phyloP scores from a whole-genome alignment of 2,329 filamentous ascomycete genomes.

The Fusarium tuaranense region DNA sequence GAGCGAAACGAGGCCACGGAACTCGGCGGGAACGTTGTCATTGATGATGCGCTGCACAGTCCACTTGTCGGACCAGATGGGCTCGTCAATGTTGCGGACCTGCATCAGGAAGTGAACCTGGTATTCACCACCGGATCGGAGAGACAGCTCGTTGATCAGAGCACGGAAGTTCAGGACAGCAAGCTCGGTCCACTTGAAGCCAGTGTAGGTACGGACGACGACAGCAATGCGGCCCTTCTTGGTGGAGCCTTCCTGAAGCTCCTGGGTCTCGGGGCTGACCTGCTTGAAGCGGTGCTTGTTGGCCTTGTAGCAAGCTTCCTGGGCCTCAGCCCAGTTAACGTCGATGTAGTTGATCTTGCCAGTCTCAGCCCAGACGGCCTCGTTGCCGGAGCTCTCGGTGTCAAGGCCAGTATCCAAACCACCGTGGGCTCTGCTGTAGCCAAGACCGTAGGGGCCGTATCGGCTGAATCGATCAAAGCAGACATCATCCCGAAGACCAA shows the following conservation, averaged over 20 bases:
- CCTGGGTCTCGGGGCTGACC: slow-evolving; percentile 53
- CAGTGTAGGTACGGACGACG: slow-evolving; percentile 83
- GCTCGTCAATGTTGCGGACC: slow-evolving; percentile 81
- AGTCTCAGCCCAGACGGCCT: slow-evolving; percentile 66
- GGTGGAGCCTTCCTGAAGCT: slow-evolving; percentile 43
- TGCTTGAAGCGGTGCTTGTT: slow-evolving; percentile 73
- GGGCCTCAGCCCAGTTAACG: slow-evolving; percentile 67
- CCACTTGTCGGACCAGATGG: slow-evolving; percentile 83
- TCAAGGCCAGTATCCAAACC: slow-evolving; percentile 79
- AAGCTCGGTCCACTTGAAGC: slow-evolving; percentile 82
- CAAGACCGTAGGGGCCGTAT: slow-evolving; percentile 85
- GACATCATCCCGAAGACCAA: slow-evolving; percentile 81
- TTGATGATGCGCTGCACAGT: slow-evolving; percentile 79
- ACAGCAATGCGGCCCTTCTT: slow-evolving; percentile 76
- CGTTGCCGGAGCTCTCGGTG: slow-evolving; percentile 75
- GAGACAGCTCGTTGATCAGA: slow-evolving; percentile 80
- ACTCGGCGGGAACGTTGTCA: slow-evolving; percentile 75
- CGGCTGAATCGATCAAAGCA: slow-evolving; percentile 91
- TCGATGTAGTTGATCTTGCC: slow-evolving; percentile 68
- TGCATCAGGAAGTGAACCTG: slow-evolving; percentile 86
- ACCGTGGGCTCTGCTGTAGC: slow-evolving; percentile 80
- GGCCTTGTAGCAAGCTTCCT: slow-evolving; percentile 64
- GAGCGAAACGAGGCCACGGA: slow-evolving; percentile 82
- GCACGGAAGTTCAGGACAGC: slow-evolving; percentile 85
- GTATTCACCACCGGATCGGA: slow-evolving; percentile 86